A percentile compares a stretch with the other conserved stretches of the same genome.
These are phyloP conservation scores for Phytopythium aichiense DNA, from an alignment of 352 stramenopile genomes.

Conservation along the genomic window DNA sequence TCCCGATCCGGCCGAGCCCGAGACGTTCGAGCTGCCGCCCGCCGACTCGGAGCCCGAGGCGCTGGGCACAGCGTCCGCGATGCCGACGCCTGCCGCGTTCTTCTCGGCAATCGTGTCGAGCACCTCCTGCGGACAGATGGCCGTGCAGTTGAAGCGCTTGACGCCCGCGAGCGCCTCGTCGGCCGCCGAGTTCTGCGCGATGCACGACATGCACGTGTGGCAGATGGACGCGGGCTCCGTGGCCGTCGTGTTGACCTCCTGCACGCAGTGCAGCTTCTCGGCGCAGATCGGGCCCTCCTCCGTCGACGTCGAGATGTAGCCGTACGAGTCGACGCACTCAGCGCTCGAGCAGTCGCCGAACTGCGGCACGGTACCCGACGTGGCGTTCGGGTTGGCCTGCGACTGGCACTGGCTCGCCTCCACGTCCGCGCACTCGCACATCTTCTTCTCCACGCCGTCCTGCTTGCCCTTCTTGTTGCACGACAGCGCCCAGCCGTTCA, in stretches of 20 bases:
- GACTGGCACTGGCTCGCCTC: slow-evolving; percentile 51
- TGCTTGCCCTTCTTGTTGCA: slow-evolving; percentile 56
- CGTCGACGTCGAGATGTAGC: slow-evolving; percentile 47
- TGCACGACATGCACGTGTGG: slow-evolving; percentile 81
- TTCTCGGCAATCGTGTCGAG: slow-evolving; percentile 55
- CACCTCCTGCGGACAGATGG: slow-evolving; percentile 65
- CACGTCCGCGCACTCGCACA: slow-evolving; percentile 47
- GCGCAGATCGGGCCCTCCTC: slow-evolving; percentile 54
- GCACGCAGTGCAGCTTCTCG: slow-evolving; percentile 68
- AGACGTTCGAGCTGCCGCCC: slow-evolving; percentile 10
- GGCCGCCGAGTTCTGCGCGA: slow-evolving; percentile 64
- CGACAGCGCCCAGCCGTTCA: slow-evolving; percentile 69
- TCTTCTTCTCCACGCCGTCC: slow-evolving; percentile 62
- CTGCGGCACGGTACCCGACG: slow-evolving; percentile 36
- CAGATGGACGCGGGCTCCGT: slow-evolving; percentile 60
- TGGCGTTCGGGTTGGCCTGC: slow-evolving; percentile 27
- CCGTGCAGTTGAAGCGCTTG: slow-evolving; percentile 73
- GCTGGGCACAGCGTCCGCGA: slow-evolving; percentile 43
- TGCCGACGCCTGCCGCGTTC: slow-evolving; percentile 49
- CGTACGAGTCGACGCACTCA: slow-evolving; percentile 58
- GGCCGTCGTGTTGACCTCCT: slow-evolving; percentile 63
- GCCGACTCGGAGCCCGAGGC: slow-evolving; percentile 10
- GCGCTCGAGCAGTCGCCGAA: slow-evolving; percentile 63
- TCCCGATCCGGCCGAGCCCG: slow-evolving; percentile 11
- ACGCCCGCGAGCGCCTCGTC: slow-evolving; percentile 40